Evolutionary conservation across 139 green algal species (phyloP), one percentile per base, ranked within the genome.

Genomic region (Spirogloea muscicola): DNA sequence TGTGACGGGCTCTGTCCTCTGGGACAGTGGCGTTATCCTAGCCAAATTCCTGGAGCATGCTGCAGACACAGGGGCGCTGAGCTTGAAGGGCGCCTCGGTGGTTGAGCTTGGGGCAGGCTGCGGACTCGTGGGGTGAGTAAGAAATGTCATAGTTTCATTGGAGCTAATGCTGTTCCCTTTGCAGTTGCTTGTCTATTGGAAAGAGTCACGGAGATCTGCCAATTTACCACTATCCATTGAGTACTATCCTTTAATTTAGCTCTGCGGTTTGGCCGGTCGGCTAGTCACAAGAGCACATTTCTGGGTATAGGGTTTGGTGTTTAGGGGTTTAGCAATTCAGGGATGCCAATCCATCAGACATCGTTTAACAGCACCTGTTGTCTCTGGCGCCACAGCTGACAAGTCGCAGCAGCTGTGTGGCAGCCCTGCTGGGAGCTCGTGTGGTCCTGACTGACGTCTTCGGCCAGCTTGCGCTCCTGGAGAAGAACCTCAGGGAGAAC

Each of bases 21-120:
- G 69, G 69, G 69, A 77, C 69, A 77, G 69, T 36, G 69, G 55
- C 60, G 34, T 77, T n/a, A 57, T 77, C 21, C 69, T 77, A 34
- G 69, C 52, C 6, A 77, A 77, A 37, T 72, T 69, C 21, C 37
- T 77, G 69, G 69, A 77, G 55, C 57, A 77, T 27, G 31, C 58
- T 33, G 33, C 6, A 18, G 69, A 77, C 36, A 16, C 7, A 29
- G 55, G 27, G 33, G 37, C 38, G 41, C 36, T 77, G 2, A 18
- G n/a, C 42, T 59, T 77, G 7, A 43, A 48, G 1, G 69, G 46
- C 33, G 27, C 27, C n/a, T 34, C n/a, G 18, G 60, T 43, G 27
- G 29, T 77, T 10, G 69, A 77, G 69, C 69, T 77, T 9, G 69
- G 69, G n/a, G 69, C 69, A 27, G 69, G 69, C 46, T 77, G 69